Evolutionary conservation across 176 grass and related monocot species (phyloP).

Genomic region (Eragrostis nindensis): DNA sequence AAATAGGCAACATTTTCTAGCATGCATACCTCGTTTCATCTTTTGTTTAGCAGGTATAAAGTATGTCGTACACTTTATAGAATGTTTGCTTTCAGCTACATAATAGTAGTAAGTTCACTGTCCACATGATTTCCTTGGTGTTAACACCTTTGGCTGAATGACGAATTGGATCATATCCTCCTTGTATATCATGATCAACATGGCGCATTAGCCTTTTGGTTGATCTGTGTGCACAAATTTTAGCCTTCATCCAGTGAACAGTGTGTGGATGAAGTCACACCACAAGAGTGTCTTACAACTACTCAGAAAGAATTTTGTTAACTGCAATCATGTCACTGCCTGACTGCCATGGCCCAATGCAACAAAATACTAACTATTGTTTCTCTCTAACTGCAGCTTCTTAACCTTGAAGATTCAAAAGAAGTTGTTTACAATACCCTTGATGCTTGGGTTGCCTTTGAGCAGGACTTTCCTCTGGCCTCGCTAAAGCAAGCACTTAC

Average conservation of each 20-base stretch:
- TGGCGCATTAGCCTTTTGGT: neutral
- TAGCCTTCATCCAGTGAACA: neutral
- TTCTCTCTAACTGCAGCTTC: conserved; percentile 53
- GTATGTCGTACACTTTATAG: neutral
- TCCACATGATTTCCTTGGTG: neutral
- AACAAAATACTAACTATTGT: conserved; percentile 19
- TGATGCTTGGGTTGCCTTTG: conserved; percentile 91
- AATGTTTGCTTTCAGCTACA: neutral
- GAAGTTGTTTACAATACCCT: conserved; percentile 84
- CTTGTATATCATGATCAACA: neutral
- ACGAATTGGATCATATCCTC: neutral
- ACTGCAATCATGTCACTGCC: neutral
- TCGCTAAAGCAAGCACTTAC: conserved; percentile 70
- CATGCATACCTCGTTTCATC: neutral
- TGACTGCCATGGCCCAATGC: neutral
- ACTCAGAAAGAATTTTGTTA: neutral
- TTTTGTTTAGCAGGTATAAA: conserved; percentile 2
- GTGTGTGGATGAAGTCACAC: no score
- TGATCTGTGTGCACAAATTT: conserved; percentile 13
- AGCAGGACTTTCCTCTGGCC: conserved; percentile 67
- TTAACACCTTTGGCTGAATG: neutral
- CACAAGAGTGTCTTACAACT: no score
- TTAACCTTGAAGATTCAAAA: conserved; percentile 83
- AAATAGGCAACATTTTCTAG: neutral
- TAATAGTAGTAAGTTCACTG: neutral